Percentiles rank a stretch among this genome's conserved stretches.
Evolutionary conservation across 257 asterid species (phyloP).

Genomic region (Solanum tacnaense): DNA sequence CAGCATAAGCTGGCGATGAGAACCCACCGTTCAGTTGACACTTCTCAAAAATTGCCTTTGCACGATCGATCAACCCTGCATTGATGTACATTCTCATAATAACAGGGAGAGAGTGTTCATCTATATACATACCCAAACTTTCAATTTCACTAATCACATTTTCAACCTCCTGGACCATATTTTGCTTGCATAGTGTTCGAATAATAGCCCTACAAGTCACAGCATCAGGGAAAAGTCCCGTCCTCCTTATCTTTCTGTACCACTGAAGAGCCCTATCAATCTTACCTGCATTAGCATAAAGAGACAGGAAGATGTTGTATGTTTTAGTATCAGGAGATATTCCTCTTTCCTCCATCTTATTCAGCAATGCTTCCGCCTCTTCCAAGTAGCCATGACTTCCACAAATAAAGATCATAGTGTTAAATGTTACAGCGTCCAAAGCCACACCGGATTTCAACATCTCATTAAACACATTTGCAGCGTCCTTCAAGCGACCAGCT

Average conservation of each 20-base stretch:
- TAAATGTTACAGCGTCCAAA: slow-evolving; percentile 64
- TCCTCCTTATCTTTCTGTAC: slow-evolving; percentile 60
- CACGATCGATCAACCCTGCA: slow-evolving; percentile 48
- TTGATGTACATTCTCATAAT: slow-evolving; percentile 61
- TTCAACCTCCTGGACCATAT: slow-evolving; percentile 72
- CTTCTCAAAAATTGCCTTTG: slow-evolving; percentile 38
- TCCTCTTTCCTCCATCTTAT: slow-evolving; percentile 73
- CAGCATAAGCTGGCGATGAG: slow-evolving; percentile 59
- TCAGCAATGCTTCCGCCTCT: slow-evolving; percentile 75
- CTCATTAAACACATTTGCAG: slow-evolving; percentile 64
- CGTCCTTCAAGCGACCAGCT: slow-evolving; percentile 76
- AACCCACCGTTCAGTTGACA: slow-evolving; percentile 27
- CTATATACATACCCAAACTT: slow-evolving; percentile 34
- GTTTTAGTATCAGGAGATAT: slow-evolving; percentile 80
- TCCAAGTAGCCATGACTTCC: slow-evolving; percentile 70
- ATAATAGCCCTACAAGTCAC: slow-evolving; percentile 63
- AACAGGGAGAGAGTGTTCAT: slow-evolving; percentile 65
- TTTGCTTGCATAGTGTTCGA: slow-evolving; percentile 44
- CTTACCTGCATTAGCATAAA: slow-evolving; percentile 53
- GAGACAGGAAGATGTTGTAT: slow-evolving; percentile 55
- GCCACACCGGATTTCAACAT: slow-evolving; percentile 78
- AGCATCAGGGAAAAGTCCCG: slow-evolving; percentile 77
- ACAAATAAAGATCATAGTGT: slow-evolving; percentile 77
- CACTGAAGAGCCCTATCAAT: slow-evolving; percentile 48
- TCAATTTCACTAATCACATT: slow-evolving; percentile 59